Evolutionary conservation across 345 rosid genomes (phyloP), one percentile per base, ranked within the genome.

Genomic region (Viola odorata): DNA sequence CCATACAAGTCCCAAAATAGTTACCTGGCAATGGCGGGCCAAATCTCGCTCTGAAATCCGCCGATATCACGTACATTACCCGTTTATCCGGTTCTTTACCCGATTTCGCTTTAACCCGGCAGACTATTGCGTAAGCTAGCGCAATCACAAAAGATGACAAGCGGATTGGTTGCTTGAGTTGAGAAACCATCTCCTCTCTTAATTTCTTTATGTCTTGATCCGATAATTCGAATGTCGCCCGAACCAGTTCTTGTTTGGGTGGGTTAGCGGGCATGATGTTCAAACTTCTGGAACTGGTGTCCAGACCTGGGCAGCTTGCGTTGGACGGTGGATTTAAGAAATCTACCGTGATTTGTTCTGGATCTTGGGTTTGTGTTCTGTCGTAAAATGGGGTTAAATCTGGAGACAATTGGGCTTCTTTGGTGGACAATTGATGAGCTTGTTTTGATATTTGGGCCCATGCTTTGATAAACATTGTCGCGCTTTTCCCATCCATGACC

Each of bases 1-100:
- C 42, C 15, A 50, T 55, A 8, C 73, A 79, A 48, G 65, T 77
- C 9, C 86, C 84, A 6, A 77, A 77, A 38, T 76, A 82, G 0
- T 48, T 68, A 7, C 1, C 11, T 0, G 78, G 75, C 6, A 72
- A 23, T 0, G 78, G 73, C 7, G 69, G 41, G 6, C 63, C 60
- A 48, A 77, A 60, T 17, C 75, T 71, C 17, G 16, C 5, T 15
- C 81, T 71, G 23, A 57, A 72, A 53, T 79, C 80, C 12, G 66
- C 67, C 4, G 76, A 9, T 13, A 74, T 58, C 5, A 16, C 65
- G 11, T 62, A 38, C 0, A 12, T 5, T 0, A 81, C 65, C 1
- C 5, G 37, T 45, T 66, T 37, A 3, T 61, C 47, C n/a, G 4
- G 14, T 0, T 63, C 66, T 0, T 55, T 64, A 37, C 65, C 75